Conservation (phyloP, 345 rosid species). For the Euphorbia tirucalli region DNA sequence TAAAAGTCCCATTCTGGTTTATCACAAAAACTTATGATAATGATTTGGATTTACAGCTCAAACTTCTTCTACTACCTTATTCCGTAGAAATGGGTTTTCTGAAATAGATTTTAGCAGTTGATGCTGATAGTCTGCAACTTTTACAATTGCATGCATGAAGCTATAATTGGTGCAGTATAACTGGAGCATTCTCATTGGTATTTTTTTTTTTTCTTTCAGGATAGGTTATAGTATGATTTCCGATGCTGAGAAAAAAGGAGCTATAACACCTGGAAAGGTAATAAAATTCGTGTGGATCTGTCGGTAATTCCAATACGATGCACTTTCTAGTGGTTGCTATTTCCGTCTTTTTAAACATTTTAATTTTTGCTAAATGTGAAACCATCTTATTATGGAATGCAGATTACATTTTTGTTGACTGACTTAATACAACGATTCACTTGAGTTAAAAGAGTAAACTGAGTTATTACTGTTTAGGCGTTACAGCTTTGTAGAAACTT, state of each 20-base stretch:
- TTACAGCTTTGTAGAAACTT: neutral
- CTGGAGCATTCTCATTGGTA: neutral
- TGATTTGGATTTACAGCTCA: neutral
- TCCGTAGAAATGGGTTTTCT: neutral
- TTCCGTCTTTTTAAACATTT: neutral
- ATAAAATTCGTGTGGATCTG: neutral
- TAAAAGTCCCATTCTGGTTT: neutral
- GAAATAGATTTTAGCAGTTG: neutral
- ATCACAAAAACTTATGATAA: neutral
- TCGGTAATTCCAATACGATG: neutral
- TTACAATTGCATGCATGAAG: neutral
- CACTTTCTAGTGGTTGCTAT: no score
- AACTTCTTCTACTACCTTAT: neutral
- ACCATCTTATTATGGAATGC: neutral
- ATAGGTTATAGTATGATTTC: constrained; percentile 32
- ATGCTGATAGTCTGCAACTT: neutral
- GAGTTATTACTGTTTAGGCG: neutral
- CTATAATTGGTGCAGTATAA: neutral
- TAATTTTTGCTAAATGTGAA: neutral
- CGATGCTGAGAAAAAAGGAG: constrained; percentile 33
- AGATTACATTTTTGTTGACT: neutral
- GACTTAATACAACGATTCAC: neutral
- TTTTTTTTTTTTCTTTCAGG: constrained; percentile 24
- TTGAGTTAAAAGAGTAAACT: neutral
- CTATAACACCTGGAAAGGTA: constrained; percentile 37